Base-by-base conservation (phyloP, 352 stramenopile genomes). In the Thalassiosira hispida region DNA sequence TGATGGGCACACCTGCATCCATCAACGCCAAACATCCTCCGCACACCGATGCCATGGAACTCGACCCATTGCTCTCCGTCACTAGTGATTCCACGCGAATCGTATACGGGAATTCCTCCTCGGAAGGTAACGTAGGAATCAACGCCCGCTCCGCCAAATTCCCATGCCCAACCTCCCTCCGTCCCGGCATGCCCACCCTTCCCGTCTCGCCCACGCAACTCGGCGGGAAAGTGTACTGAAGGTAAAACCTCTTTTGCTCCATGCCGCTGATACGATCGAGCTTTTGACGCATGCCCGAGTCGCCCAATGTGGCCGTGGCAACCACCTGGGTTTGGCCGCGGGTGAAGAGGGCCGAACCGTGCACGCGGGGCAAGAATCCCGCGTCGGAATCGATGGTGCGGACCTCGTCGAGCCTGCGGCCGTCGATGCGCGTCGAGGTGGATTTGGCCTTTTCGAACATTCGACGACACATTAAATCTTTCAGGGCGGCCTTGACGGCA, bases 151-250 rank as follows among this genome's bases (percentile, higher is more conserved):
- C 97, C 4, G 97, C 97, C 27, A 99, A 87, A 55, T 97, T 97
- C 20, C 97, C 97, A 78, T 99, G 97, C 57, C 95, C 97, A 56
- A 99, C 91, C 95, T 98, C 98, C 77, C 97, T 86, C 59, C 87
- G 78, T 71, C 86, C 88, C 4, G 88, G 88, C 11, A 94, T 94
- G 35, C 95, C 95, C 2, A 98, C 81, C 46, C 94, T 87, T 25
- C 97, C 97, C 16, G 95, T 98, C 76, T 99, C 96, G 59, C 98
- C 98, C 12, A 99, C 96, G 80, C 95, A 98, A 89, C 96, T 98
- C 1, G 97, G 97, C 25, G 97, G 97, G 84, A 99, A 99, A 64
- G 98, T 95, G 75, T 99, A 99, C 86, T 99, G 97, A 68, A 99
- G 89, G 86, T 99, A 99, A 62, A 97, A 96, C 38, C 83, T 60